Evolutionary conservation across 306 rosid genomes (phyloP), one percentile per base, ranked within the genome.

Genomic region (Cicer yamashitae): DNA sequence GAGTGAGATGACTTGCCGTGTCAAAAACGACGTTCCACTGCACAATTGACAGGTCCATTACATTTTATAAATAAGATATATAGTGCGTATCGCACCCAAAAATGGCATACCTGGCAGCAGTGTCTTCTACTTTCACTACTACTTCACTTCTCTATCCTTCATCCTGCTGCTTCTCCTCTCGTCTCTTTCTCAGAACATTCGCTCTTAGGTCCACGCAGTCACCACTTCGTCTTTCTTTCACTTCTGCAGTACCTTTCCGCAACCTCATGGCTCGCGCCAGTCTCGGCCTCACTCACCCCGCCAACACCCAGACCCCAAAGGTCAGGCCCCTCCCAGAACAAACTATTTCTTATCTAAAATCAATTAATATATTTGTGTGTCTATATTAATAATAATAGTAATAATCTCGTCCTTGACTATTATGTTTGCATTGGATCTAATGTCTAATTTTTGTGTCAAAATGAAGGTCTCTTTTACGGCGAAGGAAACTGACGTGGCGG

Each of bases 231-330:
- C 84, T 82, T 54, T 83, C 83, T 48, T 67, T 86, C 12, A 18
- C 82, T 8, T 39, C 82, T 8, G 45, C 78, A 22, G 11, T 58
- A 0, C 90, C 90, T 17, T 14, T 77, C 0, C 87, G 80, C 48
- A 79, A 50, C 68, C 79, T 79, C 86, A 91, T 93, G 98, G 90
- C 96, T 10, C 72, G 34, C 57, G 91, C 96, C 87, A 87, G 60
- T 80, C 98, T 93, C 40, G 98, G 98, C 85, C 96, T 93, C 76
- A 93, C 98, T 69, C 72, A 76, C 38, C 96, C 98, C 10, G 52
- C 87, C 61, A 51, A 18, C 51, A 63, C 57, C 53, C 87, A 93
- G 53, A 8, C 85, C 14, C 86, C 88, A 3, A 82, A 93, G 88
- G 98, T 62, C 2, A 13, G 11, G 4, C 10, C 14, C 17, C 20